A percentile compares a stretch with the other conserved stretches of the same genome.
phyloP scores from a whole-genome alignment of 352 stramenopile genomes.

The Pythium utonaiense region DNA sequence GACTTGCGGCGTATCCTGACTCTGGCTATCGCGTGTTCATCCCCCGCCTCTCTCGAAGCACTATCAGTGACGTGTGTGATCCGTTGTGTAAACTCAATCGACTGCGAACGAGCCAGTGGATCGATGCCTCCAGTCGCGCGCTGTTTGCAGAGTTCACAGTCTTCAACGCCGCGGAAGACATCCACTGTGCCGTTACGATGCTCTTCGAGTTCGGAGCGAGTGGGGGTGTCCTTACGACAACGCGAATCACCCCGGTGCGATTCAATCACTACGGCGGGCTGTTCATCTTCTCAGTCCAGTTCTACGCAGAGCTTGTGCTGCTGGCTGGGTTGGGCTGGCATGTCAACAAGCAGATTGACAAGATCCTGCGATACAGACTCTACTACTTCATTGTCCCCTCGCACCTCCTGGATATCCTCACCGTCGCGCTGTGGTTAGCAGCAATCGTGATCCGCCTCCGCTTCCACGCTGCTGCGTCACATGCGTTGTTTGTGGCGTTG shows the following conservation, averaged over 20 bases:
- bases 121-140: slow-evolving; percentile 44
- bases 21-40: slow-evolving; percentile 23
- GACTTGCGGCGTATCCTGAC: slow-evolving; percentile 36
- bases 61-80: slow-evolving; percentile 20
- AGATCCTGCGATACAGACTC: slow-evolving; percentile 49
- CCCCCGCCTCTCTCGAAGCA: slow-evolving; percentile 9
- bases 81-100: slow-evolving; percentile 34
- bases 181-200: slow-evolving; percentile 45
- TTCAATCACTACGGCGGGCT: slow-evolving; percentile 49
- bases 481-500: slow-evolving; percentile 34
- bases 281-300: slow-evolving; percentile 37
- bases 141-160: slow-evolving; percentile 65
- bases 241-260: slow-evolving; percentile 34
- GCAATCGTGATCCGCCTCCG: slow-evolving; percentile 34
- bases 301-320: slow-evolving; percentile 51
- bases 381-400: slow-evolving; percentile 59
- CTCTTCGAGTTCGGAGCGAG: slow-evolving; percentile 54
- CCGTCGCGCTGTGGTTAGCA: slow-evolving; percentile 39
- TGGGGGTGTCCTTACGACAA: slow-evolving; percentile 33
- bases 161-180: slow-evolving; percentile 50
- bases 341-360: slow-evolving; percentile 39
- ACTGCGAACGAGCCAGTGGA: slow-evolving; percentile 39
- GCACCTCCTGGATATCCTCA: slow-evolving; percentile 51
- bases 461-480: slow-evolving; percentile 31
- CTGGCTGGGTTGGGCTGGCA: slow-evolving; percentile 45